Evolutionary conservation across 2,329 filamentous ascomycete species (phyloP).

Genomic region (Immersiporthe knoxdaviesiana): DNA sequence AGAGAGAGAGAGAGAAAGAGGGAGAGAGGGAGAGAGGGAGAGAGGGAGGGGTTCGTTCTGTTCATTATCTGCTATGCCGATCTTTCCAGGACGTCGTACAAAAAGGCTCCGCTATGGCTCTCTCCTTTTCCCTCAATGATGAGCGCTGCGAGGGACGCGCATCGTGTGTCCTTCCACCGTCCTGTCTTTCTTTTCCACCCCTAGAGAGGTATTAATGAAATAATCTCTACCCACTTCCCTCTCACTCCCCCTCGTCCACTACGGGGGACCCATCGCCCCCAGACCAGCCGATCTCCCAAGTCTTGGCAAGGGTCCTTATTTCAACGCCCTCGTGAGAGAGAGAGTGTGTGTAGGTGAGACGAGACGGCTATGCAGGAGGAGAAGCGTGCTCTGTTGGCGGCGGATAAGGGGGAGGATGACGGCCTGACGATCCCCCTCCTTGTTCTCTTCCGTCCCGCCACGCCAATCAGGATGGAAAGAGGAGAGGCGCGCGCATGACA

Average conservation of each 20-base stretch:
- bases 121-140: background rate
- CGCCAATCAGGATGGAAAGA: background rate
- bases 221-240: background rate
- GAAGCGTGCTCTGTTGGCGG: background rate
- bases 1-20: background rate
- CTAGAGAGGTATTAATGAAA: background rate
- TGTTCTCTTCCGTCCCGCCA: background rate
- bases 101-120: conserved; percentile 1
- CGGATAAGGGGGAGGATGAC: background rate
- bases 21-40: no score
- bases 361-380: background rate
- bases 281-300: background rate
- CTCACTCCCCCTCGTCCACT: background rate
- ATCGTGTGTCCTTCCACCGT: background rate
- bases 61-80: conserved; percentile 1
- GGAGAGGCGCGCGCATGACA: background rate
- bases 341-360: no score
- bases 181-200: background rate
- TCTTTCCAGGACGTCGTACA: conserved; percentile 3
- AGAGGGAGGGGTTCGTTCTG: background rate
- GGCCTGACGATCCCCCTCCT: background rate
- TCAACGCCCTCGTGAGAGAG: no score
- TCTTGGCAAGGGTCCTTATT: background rate
- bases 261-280: background rate
- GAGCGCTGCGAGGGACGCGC: background rate